These are phyloP conservation scores for Sporopachydermia cereana DNA, from an alignment of 1,139 yeast genomes.

Conservation along the genomic window DNA sequence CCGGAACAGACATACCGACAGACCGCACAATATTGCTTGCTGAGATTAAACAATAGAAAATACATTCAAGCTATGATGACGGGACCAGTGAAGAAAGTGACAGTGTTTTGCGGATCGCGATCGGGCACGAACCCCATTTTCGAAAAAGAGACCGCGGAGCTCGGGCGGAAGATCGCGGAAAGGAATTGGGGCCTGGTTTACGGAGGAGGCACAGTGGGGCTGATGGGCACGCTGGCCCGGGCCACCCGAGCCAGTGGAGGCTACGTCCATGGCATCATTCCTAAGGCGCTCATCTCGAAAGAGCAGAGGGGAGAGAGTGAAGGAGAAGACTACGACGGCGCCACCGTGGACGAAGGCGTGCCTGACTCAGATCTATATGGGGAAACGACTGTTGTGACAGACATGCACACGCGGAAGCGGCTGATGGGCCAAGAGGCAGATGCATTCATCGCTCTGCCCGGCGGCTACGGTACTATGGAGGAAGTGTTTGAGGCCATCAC, in stretches of 20 bases:
- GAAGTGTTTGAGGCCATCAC: constrained; percentile 86
- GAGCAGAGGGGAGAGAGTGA: constrained; percentile 37
- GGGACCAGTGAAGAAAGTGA: constrained; percentile 35
- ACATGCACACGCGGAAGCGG: constrained; percentile 84
- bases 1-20: no score
- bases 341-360: constrained; percentile 27
- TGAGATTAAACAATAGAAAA: neutral
- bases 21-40: no score
- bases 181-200: constrained; percentile 69
- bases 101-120: constrained; percentile 84
- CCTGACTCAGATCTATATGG: constrained; percentile 66
- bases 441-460: constrained; percentile 84
- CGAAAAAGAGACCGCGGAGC: constrained; percentile 40
- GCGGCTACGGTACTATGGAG: constrained; percentile 86
- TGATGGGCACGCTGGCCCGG: constrained; percentile 81
- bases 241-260: constrained; percentile 58
- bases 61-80: no score
- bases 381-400: constrained; percentile 67
- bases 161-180: constrained; percentile 49
- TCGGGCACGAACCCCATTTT: constrained; percentile 47
- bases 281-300: constrained; percentile 65
- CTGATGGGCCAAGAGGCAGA: constrained; percentile 82
- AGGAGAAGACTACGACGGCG: constrained; percentile 22
- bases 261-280: constrained; percentile 78
- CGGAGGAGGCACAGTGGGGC: constrained; percentile 75